Evolutionary conservation across 768 basidiomycete species (phyloP).

Genomic region (Calocybe indica): DNA sequence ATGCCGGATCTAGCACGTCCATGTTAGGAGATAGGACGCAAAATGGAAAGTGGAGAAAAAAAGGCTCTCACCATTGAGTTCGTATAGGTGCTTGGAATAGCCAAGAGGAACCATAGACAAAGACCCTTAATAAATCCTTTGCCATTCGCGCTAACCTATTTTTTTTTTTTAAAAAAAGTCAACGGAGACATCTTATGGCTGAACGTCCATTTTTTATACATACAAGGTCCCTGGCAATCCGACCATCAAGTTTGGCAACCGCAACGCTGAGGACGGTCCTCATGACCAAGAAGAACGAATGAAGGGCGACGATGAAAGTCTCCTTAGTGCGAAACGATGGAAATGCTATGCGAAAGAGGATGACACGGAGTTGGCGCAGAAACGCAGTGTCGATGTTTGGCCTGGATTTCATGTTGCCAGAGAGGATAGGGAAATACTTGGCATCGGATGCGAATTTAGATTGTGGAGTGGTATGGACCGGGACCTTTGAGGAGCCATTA

Average conservation of each 20-base stretch:
- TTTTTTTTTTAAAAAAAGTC: not conserved
- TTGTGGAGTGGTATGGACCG: slow-evolving; percentile 41
- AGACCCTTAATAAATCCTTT: slow-evolving; percentile 79
- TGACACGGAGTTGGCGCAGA: slow-evolving; percentile 65
- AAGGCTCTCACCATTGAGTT: slow-evolving; percentile 74
- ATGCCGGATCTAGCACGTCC: slow-evolving; percentile 63
- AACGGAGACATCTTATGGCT: not conserved
- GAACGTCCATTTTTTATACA: slow-evolving; percentile 5
- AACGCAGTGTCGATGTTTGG: slow-evolving; percentile 68
- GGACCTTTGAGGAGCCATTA: slow-evolving; percentile 22
- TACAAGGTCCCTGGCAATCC: slow-evolving; percentile 84
- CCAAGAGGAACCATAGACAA: slow-evolving; percentile 83
- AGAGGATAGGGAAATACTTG: slow-evolving; percentile 55
- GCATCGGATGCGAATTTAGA: slow-evolving; percentile 47
- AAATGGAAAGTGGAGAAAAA: not conserved
- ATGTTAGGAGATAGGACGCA: not conserved
- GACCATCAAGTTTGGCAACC: slow-evolving; percentile 85
- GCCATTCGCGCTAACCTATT: slow-evolving; percentile 73
- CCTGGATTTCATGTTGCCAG: slow-evolving; percentile 36
- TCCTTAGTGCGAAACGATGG: slow-evolving; percentile 65
- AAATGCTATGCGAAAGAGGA: slow-evolving; percentile 66
- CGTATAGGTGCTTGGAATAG: slow-evolving; percentile 91
- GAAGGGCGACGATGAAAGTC: slow-evolving; percentile 62
- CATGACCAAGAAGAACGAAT: slow-evolving; percentile 81
- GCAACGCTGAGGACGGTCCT: slow-evolving; percentile 84